A percentile compares a stretch with the other conserved stretches of the same genome.
Conservation (phyloP, 176 grass and related monocot species). For the Triticum urartu region DNA sequence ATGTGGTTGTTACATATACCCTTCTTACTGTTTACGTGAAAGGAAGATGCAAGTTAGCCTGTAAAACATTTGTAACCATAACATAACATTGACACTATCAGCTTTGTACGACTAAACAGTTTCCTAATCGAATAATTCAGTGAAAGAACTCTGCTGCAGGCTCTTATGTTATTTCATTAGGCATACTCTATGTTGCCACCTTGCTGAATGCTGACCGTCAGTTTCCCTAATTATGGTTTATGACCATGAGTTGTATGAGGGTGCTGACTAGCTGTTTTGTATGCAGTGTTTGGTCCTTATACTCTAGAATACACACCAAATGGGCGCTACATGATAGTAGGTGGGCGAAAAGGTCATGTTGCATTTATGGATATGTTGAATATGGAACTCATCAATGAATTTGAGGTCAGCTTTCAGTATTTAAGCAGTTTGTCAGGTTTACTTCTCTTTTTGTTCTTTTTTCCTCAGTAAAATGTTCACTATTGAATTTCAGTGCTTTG, state of each 20-base stretch:
- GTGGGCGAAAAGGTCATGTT: conserved; percentile 90
- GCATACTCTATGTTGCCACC: background rate
- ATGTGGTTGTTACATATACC: no score
- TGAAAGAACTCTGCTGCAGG: background rate
- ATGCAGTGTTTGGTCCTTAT: conserved; percentile 81
- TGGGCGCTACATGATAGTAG: conserved; percentile 82
- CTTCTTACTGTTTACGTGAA: background rate
- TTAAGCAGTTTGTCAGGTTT: background rate
- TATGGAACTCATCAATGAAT: conserved; percentile 79
- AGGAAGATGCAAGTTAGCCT: background rate
- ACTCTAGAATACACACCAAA: conserved; percentile 70
- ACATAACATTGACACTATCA: background rate
- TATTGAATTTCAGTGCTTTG: background rate
- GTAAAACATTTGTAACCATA: background rate
- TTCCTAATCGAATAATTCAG: background rate
- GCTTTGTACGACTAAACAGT: background rate
- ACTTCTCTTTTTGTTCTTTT: no score
- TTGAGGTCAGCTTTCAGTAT: conserved; percentile 60
- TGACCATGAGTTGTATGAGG: background rate
- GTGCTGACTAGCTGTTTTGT: conserved; percentile 22
- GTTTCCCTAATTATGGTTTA: background rate
- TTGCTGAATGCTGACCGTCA: background rate
- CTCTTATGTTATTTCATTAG: background rate
- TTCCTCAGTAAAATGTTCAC: no score
- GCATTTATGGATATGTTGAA: conserved; percentile 90